Evolutionary conservation across 768 basidiomycete species (phyloP), one percentile per base, ranked within the genome.

Genomic region (Pleurotus salmoneostramineus): DNA sequence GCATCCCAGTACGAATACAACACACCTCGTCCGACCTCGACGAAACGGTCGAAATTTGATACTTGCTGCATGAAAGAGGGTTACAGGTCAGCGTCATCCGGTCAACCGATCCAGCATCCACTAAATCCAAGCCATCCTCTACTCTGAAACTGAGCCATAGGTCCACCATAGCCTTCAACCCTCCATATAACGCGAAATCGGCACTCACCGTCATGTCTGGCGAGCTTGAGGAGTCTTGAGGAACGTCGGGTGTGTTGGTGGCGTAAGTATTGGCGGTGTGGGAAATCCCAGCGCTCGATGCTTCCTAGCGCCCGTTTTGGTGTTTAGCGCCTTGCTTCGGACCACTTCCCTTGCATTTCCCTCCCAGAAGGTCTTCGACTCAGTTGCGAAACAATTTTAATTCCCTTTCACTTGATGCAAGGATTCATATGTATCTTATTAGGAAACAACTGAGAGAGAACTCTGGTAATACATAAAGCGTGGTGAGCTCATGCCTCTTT

Each of bases 1-100:
- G n/a, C 6, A 6, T 40, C 21, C 32, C 50, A 54, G 8, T 17
- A 12, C 65, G 10, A 7, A 8, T 3, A 27, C 17, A 33, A n/a
- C 82, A 60, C 65, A 93, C 91, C 91, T 70, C 96, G 92, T 71
- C 96, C 96, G 72, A 98, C 94, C 85, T 99, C 91, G 70, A 98
- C 95, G 77, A 96, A 98, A 62, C 93, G 92, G 77, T 89, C 88
- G 83, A 98, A 98, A 72, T 87, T 93, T 68, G 92, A 95, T 55
- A 37, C 37, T 37, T 55, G 21, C 40, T 45, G n/a, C 14, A 45
- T 45, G 3, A 11, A 45, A 8, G 37, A 14, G 21, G n/a, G 35
- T 15, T 27, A 11, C 40, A 10, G 34, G 40, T 55, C 35, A 55
- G 52, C 40, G 43, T 55, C 52, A 55, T 55, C 52, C 40, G 3